These are phyloP conservation scores for Candida caryicola DNA, from an alignment of 805 yeast species.

Conservation along the genomic window DNA sequence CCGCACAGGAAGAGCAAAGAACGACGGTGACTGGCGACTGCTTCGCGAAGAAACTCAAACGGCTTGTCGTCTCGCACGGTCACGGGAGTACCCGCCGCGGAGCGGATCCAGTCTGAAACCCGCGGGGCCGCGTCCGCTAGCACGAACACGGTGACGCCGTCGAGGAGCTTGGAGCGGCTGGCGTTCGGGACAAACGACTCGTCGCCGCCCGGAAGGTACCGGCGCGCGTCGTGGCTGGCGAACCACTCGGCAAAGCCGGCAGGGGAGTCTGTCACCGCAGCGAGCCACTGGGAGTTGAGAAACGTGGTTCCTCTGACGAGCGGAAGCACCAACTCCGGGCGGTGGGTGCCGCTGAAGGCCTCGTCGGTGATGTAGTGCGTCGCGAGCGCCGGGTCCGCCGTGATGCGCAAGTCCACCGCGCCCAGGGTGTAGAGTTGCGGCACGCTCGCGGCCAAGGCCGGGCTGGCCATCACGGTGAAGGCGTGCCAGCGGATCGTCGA, in stretches of 20 bases:
- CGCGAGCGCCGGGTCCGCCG: constrained; percentile 16
- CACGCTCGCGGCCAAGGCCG: constrained; percentile 1
- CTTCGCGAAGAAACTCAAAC: too few species aligned
- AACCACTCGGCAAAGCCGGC: constrained; percentile 22
- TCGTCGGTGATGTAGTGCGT: constrained; percentile 23
- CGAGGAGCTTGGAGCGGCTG: constrained; percentile 15
- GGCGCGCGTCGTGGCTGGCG: constrained; percentile 9
- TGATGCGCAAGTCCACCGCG: constrained; percentile 19
- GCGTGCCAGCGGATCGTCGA: constrained; percentile 9
- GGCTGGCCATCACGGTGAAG: constrained; percentile 8
- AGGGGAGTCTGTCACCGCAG: constrained; percentile 10
- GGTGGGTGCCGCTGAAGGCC: too few species aligned
- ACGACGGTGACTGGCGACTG: too few species aligned
- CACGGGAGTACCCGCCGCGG: too few species aligned
- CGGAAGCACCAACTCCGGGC: too few species aligned
- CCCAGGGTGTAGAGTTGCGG: constrained; percentile 6
- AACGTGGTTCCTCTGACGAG: constrained; percentile 30
- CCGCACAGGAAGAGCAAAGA: too few species aligned
- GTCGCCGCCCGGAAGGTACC: constrained; percentile 14
- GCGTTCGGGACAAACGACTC: constrained; percentile 13
- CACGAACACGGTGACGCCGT: constrained; percentile 6
- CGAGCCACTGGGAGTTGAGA: constrained; percentile 24
- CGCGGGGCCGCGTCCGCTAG: too few species aligned
- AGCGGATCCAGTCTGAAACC: too few species aligned
- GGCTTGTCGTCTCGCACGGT: too few species aligned